Conservation (phyloP, 2,329 filamentous ascomycete genomes). For the Fusarium equiseti region DNA sequence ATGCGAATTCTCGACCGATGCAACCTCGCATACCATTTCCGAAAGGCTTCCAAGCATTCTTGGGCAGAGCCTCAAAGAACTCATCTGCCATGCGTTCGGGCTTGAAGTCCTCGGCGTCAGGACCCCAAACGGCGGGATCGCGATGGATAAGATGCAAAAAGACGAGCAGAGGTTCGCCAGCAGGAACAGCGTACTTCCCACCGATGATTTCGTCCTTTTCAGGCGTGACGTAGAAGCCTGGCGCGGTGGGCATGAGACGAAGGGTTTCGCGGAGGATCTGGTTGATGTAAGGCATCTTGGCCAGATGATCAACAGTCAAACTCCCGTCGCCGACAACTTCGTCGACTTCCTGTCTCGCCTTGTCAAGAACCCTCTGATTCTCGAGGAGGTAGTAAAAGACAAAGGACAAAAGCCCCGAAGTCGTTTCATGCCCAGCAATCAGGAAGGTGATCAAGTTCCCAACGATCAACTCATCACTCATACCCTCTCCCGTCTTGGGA, state of each 20-base stretch:
- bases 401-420: background rate
- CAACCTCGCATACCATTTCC: slow-evolving; percentile 13
- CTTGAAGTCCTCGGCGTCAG: slow-evolving; percentile 4
- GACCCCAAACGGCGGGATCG: slow-evolving; percentile 7
- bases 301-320: background rate
- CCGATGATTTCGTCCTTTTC: slow-evolving; percentile 10
- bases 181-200: background rate
- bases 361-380: background rate
- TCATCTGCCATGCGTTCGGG: slow-evolving; percentile 18
- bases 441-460: slow-evolving; percentile 17
- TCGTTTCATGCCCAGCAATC: slow-evolving; percentile 3
- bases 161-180: background rate
- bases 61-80: slow-evolving; percentile 4
- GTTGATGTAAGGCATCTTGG: slow-evolving; percentile 14
- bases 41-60: slow-evolving; percentile 23
- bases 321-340: background rate
- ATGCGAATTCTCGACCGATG: slow-evolving; percentile 6
- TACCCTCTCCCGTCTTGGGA: slow-evolving; percentile 1
- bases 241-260: slow-evolving; percentile 7
- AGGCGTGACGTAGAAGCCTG: background rate
- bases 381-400: slow-evolving; percentile 10
- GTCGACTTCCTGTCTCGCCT: background rate
- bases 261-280: slow-evolving; percentile 21
- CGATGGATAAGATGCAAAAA: slow-evolving; percentile 9
- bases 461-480: slow-evolving; percentile 3